These are phyloP conservation scores for Trichoderma guizhouense DNA, from an alignment of 2,329 filamentous ascomycete species.

Conservation along the genomic window DNA sequence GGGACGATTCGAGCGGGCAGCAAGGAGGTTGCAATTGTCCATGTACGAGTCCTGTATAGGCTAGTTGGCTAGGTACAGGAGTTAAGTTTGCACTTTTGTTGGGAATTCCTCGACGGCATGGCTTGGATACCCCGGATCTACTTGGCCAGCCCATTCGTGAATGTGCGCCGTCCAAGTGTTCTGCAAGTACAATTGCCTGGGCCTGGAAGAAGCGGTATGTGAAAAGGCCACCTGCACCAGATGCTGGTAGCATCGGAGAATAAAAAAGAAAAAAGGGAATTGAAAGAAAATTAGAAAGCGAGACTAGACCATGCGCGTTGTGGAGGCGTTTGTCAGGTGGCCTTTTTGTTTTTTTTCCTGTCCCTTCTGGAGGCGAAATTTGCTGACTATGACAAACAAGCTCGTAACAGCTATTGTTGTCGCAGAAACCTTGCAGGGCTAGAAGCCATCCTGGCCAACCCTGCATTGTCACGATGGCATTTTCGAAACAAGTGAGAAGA, in stretches of 20 bases:
- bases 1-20: background rate
- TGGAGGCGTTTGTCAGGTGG: constrained; percentile 19
- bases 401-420: background rate
- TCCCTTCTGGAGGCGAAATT: constrained; percentile 9
- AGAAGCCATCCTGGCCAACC: background rate
- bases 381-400: constrained; percentile 13
- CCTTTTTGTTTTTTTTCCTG: background rate
- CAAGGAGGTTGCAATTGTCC: background rate
- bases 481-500: background rate
- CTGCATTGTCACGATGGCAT: constrained; percentile 15
- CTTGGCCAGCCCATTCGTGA: background rate
- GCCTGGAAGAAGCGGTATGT: constrained; percentile 13
- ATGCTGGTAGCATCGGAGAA: background rate
- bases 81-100: constrained; percentile 2
- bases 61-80: background rate
- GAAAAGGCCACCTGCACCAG: background rate
- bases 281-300: background rate
- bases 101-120: background rate
- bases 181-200: background rate
- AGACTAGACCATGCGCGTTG: constrained; percentile 9
- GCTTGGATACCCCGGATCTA: constrained; percentile 8
- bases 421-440: constrained; percentile 1
- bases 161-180: background rate
- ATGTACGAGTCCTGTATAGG: background rate
- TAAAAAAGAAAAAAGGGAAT: background rate